Evolutionary conservation across 2,329 filamentous ascomycete species (phyloP).

Genomic region (Phoma herbarum): DNA sequence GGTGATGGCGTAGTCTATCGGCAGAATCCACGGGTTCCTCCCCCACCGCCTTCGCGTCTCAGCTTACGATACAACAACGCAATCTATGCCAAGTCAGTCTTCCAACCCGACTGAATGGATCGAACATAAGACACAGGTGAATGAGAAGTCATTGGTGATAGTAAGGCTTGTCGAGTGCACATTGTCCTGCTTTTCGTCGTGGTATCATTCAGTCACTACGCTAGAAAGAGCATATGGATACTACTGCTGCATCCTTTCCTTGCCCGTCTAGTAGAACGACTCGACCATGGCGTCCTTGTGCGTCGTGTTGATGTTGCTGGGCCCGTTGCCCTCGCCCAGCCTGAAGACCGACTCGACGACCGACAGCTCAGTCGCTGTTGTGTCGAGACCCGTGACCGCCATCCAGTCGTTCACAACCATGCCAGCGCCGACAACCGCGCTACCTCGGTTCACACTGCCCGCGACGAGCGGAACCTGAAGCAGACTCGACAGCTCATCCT

Average conservation of each 20-base stretch:
- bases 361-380: conserved; percentile 95
- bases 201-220: conserved; percentile 41
- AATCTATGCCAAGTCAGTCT: not conserved
- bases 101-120: not conserved
- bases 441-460: conserved; percentile 91
- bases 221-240: conserved; percentile 32
- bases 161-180: not conserved
- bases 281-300: conserved; percentile 99
- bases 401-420: conserved; percentile 99
- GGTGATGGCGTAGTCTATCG: conserved; percentile 14
- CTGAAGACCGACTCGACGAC: conserved; percentile 97
- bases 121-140: not conserved
- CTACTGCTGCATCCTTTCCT: conserved; percentile 24
- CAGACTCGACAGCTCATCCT: conserved; percentile 93
- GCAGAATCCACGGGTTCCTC: too few relatives aligned
- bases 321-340: conserved; percentile 82
- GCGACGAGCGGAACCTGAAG: conserved; percentile 96
- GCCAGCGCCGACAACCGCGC: conserved; percentile 91
- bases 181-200: conserved; percentile 16
- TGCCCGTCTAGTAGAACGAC: conserved; percentile 82
- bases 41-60: conserved; percentile 11
- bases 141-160: not conserved
- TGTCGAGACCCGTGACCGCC: conserved; percentile 88
- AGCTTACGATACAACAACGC: not conserved
- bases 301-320: conserved; percentile 78